A percentile compares a stretch with the other conserved stretches of the same genome.
These are phyloP conservation scores for Eleusine indica DNA, from an alignment of 176 grass and related monocot species.

Conservation along the genomic window DNA sequence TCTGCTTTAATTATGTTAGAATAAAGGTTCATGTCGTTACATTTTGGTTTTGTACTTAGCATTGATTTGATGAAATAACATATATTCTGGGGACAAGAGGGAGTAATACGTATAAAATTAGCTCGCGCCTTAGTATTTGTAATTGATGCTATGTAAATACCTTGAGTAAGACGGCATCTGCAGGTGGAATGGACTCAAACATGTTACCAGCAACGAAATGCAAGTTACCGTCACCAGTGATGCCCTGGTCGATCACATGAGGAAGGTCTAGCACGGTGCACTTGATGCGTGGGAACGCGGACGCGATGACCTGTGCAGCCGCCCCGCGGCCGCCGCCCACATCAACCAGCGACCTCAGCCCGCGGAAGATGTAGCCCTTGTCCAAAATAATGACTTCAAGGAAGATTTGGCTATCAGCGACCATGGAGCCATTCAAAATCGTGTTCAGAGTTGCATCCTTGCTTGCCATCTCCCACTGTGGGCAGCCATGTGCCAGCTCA, in stretches of 20 bases:
- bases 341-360: constrained; percentile 41
- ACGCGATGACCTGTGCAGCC: constrained; percentile 29
- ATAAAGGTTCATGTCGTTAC: too few species aligned
- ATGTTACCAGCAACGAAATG: constrained; percentile 48
- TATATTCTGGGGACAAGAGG: too few species aligned
- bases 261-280: constrained; percentile 50
- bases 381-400: constrained; percentile 39
- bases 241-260: not conserved
- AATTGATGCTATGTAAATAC: not conserved
- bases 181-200: constrained; percentile 30
- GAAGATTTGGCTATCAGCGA: constrained; percentile 36
- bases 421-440: not conserved
- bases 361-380: constrained; percentile 40
- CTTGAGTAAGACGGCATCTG: constrained; percentile 24
- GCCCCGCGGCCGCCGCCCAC: constrained; percentile 49
- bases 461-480: constrained; percentile 14
- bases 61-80: too few species aligned
- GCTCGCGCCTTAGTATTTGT: too few species aligned
- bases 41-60: too few species aligned
- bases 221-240: not conserved
- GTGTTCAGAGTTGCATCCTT: not conserved
- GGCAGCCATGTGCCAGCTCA: constrained; percentile 27
- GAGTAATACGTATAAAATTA: too few species aligned
- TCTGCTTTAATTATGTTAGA: too few species aligned
- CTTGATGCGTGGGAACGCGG: constrained; percentile 48